Base-by-base conservation (phyloP, 768 basidiomycete genomes). In the Lactifluus piperatus region DNA sequence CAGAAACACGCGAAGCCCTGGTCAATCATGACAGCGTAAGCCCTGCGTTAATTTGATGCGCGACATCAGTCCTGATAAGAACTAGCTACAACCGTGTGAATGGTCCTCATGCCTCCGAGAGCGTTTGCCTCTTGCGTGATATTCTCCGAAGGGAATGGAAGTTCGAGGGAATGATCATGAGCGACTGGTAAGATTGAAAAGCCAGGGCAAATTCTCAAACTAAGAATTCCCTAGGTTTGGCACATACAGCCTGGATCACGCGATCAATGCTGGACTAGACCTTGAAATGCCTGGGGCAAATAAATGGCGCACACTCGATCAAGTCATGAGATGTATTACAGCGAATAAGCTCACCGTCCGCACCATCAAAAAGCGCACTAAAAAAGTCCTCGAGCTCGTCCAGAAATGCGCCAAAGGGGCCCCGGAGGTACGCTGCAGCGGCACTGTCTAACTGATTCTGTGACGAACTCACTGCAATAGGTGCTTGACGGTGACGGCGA, bases 151-250 rank as follows among this genome's bases (percentile, higher is more conserved):
- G 79, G 16, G 89, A 91, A 67, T 91, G 89, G 88, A 78, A 80
- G 41, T 87, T 79, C 64, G 74, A 84, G n/a, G 85, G 55, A 41
- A 85, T 82, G 73, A 74, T 87, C 57, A 91, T 91, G 87, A 87
- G 85, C 58, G 90, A 91, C 68, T 93, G 90, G 89, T 87, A 69
- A 24, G 68, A 57, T 20, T 30, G 48, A 39, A 46, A 41, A 13
- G 10, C 11, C 32, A 36, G 10, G 4, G 2, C 14, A 24, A 14
- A 56, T 52, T 32, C 20, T 18, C 24, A 14, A 46, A 48, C 22
- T 46, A 24, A 26, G 47, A 20, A 14, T n/a, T 36, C 8, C 49
- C 22, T 54, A 86, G 85, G 85, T 86, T 85, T 57, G 89, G 89
- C 1, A 72, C 79, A 3, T 56, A 56, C 47, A 56, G 55, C 53